Percentiles rank a stretch among this genome's conserved stretches.
phyloP scores from a whole-genome alignment of 2,329 filamentous ascomycete genomes.

The Camillea tinctor region DNA sequence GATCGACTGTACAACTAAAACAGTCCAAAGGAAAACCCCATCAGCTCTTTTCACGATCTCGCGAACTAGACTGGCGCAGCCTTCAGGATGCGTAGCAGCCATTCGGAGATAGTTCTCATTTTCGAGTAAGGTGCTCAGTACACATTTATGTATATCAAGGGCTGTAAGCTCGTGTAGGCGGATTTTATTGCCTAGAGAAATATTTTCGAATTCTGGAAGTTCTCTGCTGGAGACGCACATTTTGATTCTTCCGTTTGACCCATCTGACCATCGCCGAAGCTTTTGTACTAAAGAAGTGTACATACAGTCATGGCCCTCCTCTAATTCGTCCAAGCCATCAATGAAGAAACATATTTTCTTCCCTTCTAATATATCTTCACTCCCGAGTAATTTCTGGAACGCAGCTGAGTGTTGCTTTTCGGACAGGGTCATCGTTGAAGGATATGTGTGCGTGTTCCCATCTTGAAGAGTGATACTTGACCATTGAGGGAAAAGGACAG shows the following conservation, averaged over 20 bases:
- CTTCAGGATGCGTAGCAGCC: neutral
- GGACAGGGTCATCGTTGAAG: neutral
- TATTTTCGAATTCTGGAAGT: constrained; percentile 11
- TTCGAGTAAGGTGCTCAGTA: neutral
- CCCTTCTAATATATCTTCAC: neutral
- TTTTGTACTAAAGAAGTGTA: constrained; percentile 8
- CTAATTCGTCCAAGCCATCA: constrained; percentile 19
- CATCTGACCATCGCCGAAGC: constrained; percentile 9
- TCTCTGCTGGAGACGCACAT: constrained; percentile 18
- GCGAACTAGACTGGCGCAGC: neutral
- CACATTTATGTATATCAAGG: constrained; percentile 5
- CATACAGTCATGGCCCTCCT: neutral
- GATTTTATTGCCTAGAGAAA: constrained; percentile 3
- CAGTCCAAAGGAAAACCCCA: constrained; percentile 20
- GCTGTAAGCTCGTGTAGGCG: constrained; percentile 12
- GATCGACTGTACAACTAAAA: constrained; percentile 13
- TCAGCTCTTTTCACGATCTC: constrained; percentile 6
- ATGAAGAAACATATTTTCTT: constrained; percentile 11
- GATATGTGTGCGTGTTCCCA: neutral
- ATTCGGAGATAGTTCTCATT: neutral
- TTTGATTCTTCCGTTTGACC: constrained; percentile 7
- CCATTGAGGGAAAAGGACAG: constrained; percentile 8
- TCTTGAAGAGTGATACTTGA: constrained; percentile 9
- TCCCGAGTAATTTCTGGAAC: neutral
- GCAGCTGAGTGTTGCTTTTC: neutral